phyloP scores from a whole-genome alignment of 2,329 filamentous ascomycete species.

The Fusarium armeniacum region DNA sequence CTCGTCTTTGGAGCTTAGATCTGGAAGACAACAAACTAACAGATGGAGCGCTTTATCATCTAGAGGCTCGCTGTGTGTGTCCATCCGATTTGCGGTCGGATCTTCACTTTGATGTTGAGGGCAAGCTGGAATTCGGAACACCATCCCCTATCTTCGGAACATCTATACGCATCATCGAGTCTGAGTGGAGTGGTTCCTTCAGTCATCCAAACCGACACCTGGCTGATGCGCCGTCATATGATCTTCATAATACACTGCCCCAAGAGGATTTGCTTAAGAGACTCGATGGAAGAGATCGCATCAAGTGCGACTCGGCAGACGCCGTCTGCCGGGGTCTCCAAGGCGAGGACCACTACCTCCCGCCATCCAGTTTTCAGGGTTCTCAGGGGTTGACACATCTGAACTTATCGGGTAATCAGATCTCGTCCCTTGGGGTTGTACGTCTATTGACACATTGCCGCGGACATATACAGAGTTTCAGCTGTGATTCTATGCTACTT shows the following conservation, averaged over 20 bases:
- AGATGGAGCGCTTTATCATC: constrained; percentile 57
- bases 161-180: constrained; percentile 64
- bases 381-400: constrained; percentile 65
- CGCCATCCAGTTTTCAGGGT: constrained; percentile 40
- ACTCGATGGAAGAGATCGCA: constrained; percentile 46
- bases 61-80: constrained; percentile 54
- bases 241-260: constrained; percentile 31
- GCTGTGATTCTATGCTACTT: constrained; percentile 61
- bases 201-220: constrained; percentile 63
- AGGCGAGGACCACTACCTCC: constrained; percentile 43
- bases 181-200: constrained; percentile 60
- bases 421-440: constrained; percentile 62
- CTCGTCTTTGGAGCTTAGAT: constrained; percentile 70
- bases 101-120: constrained; percentile 62
- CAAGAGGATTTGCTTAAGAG: constrained; percentile 52
- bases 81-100: constrained; percentile 53
- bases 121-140: constrained; percentile 54
- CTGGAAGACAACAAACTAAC: constrained; percentile 66
- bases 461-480: constrained; percentile 66
- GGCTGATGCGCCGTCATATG: constrained; percentile 61
- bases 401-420: constrained; percentile 63
- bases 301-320: constrained; percentile 51
- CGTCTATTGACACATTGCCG: constrained; percentile 59
- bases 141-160: constrained; percentile 57
- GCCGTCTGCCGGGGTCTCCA: constrained; percentile 44